Evolutionary conservation across 2,329 filamentous ascomycete species (phyloP).

Genomic region (Podosphaera aphanis): DNA sequence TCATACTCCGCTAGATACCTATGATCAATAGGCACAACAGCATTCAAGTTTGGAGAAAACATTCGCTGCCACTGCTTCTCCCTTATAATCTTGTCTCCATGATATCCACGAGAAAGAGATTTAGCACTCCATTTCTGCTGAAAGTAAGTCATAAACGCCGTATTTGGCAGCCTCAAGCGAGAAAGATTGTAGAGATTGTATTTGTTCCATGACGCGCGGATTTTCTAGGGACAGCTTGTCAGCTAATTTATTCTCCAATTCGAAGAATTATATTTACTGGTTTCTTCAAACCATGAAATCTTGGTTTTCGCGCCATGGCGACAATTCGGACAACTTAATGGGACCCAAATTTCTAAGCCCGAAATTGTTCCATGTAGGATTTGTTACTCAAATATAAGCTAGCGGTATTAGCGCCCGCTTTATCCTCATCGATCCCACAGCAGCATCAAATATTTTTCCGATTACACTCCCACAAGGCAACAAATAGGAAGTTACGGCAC

Average conservation of each 20-base stretch:
- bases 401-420: constrained; percentile 1
- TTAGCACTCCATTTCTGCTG: constrained; percentile 97
- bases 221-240: constrained; percentile 33
- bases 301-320: constrained; percentile 16
- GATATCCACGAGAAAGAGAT: constrained; percentile 60
- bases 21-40: constrained; percentile 69
- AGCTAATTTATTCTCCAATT: not conserved
- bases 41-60: constrained; percentile 60
- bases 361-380: too few relatives aligned
- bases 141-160: constrained; percentile 48
- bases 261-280: constrained; percentile 28
- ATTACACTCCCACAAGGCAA: not conserved
- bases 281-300: constrained; percentile 43
- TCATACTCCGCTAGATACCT: constrained; percentile 57
- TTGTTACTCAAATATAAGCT: not conserved
- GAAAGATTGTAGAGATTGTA: constrained; percentile 83
- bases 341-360: too few relatives aligned
- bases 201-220: constrained; percentile 93
- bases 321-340: not conserved
- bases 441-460: not conserved
- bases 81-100: constrained; percentile 67
- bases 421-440: not conserved
- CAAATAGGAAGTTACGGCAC: too few relatives aligned
- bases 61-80: constrained; percentile 88
- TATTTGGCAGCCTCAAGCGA: constrained; percentile 24